Base-by-base conservation (phyloP, 129 eudicot genomes). In the Arctium lappa region DNA sequence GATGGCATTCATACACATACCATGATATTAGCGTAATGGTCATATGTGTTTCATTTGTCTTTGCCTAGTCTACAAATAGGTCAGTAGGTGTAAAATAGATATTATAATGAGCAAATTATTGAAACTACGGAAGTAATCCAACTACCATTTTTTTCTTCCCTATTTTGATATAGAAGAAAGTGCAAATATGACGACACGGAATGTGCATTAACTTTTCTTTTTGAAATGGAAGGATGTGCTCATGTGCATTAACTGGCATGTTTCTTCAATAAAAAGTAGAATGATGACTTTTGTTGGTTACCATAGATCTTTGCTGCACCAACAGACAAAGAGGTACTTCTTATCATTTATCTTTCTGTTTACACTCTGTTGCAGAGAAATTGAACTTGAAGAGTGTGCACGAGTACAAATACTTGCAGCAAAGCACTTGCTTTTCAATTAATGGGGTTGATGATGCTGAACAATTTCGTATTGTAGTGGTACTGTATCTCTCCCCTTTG, bases 401-500 rank as follows among this genome's bases (percentile, higher is more conserved):
- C 2, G 98, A 93, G 68, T 95, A 90, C 86, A 93, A 93, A 9
- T 95, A 95, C 80, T 85, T 95, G 86, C 89, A 84, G 65, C 97
- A 95, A 85, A 95, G 99, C 77, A 90, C 87, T 86, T 95, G 98
- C 90, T 88, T 89, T 78, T 73, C 94, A 27, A 91, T 95, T 81
- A 69, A 97, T n/a, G 97, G 99, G 87, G 97, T 95, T 75, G 98
- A 95, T 79, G 99, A 95, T 86, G 97, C 97, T 60, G 95, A 93
- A 86, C 89, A 93, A 72, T 95, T 93, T 83, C 91, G 89, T 36
- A 62, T 89, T 78, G 98, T 93, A 63, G 69, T 76, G 98, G 99
- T 95, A 88, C 50, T 40, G 69, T 16, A 36, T 65, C 74, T 46
- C 32, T 38, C 48, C 48, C 30, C 39, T 71, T 63, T 62, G 48